Conservation (phyloP, 345 rosid genomes). For the Mallotus nudiflorus region DNA sequence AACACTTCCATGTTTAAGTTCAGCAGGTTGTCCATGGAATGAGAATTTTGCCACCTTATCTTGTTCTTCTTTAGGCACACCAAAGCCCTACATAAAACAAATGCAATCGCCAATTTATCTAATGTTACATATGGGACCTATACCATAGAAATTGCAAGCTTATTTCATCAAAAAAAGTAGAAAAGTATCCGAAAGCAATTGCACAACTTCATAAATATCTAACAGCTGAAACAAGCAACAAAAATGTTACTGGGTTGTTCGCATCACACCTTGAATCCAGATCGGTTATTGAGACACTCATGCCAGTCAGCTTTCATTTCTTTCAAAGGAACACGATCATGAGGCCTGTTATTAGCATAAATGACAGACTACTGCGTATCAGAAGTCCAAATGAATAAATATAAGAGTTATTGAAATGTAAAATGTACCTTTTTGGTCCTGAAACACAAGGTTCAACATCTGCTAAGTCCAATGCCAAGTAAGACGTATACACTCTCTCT, state of each 20-base stretch:
- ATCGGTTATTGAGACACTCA: constrained; percentile 83
- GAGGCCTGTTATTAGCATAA: constrained; percentile 61
- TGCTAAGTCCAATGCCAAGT: constrained; percentile 67
- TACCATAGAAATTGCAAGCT: too few species aligned
- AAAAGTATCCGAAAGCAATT: too few species aligned
- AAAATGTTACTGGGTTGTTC: neutral
- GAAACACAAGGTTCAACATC: constrained; percentile 94
- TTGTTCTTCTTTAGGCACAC: constrained; percentile 84
- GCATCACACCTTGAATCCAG: constrained; percentile 80
- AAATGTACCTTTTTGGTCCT: constrained; percentile 83
- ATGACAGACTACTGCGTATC: neutral
- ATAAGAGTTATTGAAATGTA: neutral
- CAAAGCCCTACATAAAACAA: constrained; percentile 60
- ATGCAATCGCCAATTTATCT: too few species aligned
- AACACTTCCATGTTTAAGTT: constrained; percentile 31
- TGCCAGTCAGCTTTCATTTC: constrained; percentile 98
- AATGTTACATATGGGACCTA: too few species aligned
- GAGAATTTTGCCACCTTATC: constrained; percentile 74
- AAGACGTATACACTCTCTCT: constrained; percentile 77
- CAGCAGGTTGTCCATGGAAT: constrained; percentile 62
- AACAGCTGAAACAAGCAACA: too few species aligned
- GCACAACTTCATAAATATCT: too few species aligned
- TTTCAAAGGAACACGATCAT: constrained; percentile 87
- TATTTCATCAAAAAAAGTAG: too few species aligned
- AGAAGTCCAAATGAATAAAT: neutral